phyloP scores from a whole-genome alignment of 176 grass and related monocot species.

The Oryza nivara region DNA sequence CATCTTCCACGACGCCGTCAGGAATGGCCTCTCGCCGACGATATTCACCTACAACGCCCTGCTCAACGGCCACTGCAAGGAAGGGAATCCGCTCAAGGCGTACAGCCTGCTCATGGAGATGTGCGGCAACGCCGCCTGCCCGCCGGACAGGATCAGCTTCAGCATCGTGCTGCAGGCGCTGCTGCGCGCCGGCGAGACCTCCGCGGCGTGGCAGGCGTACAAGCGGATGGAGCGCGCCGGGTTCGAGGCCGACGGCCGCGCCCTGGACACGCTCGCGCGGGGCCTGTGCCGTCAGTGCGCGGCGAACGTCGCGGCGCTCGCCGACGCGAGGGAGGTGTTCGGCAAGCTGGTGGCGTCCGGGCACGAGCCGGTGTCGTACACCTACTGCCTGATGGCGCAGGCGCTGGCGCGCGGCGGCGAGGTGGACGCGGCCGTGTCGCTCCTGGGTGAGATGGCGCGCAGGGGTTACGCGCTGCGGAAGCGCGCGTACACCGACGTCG shows the following conservation, averaged over 20 bases:
- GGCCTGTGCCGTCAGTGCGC: conserved; percentile 66
- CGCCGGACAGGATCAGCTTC: conserved; percentile 70
- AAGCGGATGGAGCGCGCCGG: conserved; percentile 67
- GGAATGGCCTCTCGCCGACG: conserved; percentile 56
- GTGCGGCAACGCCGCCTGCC: conserved; percentile 43
- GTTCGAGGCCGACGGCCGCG: conserved; percentile 60
- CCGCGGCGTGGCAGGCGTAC: conserved; percentile 65
- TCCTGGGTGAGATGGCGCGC: conserved; percentile 73
- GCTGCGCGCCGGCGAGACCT: conserved; percentile 57
- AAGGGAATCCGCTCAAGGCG: conserved; percentile 59
- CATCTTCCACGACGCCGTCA: conserved; percentile 58
- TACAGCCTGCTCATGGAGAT: conserved; percentile 73
- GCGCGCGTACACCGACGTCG: conserved; percentile 77
- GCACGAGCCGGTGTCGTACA: conserved; percentile 70
- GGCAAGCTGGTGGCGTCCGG: conserved; percentile 42
- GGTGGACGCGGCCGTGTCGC: conserved; percentile 63
- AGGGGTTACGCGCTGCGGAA: conserved; percentile 67
- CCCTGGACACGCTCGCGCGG: conserved; percentile 75
- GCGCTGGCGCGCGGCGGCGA: conserved; percentile 79
- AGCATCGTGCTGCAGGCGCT: conserved; percentile 69
- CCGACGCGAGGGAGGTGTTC: conserved; percentile 66
- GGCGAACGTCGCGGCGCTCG: conserved; percentile 41
- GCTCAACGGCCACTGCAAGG: conserved; percentile 86
- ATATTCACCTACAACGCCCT: conserved; percentile 82
- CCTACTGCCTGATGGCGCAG: conserved; percentile 89